Conservation (phyloP, 257 asterid species). For the Henckelia pumila region DNA sequence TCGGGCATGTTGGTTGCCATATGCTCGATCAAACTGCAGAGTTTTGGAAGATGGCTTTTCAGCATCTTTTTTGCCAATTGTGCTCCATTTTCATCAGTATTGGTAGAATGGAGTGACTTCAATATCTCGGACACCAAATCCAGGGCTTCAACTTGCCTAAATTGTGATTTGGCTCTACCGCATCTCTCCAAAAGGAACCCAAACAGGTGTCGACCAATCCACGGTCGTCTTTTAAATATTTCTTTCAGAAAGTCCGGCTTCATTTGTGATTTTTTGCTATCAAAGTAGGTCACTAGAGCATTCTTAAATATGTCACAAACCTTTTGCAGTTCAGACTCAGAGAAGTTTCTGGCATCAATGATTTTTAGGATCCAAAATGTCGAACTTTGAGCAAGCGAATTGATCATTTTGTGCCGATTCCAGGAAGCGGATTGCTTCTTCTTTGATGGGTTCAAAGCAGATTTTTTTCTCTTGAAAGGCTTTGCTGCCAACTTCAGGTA, state of each 20-base stretch:
- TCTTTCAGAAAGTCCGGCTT: slow-evolving; percentile 76
- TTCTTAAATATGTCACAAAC: slow-evolving; percentile 55
- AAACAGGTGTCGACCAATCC: slow-evolving; percentile 68
- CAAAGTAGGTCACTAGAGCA: slow-evolving; percentile 56
- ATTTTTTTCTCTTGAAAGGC: slow-evolving; percentile 82
- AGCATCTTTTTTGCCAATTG: slow-evolving; percentile 36
- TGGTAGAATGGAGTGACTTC: slow-evolving; percentile 37
- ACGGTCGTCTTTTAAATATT: slow-evolving; percentile 63
- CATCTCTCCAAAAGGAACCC: slow-evolving; percentile 84
- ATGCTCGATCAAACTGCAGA: slow-evolving; percentile 48
- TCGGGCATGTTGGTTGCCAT: slow-evolving; percentile 76
- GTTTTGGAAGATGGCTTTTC: slow-evolving; percentile 49
- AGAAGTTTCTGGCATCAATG: slow-evolving; percentile 59
- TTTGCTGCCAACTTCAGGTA: slow-evolving; percentile 77
- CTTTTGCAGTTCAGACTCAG: slow-evolving; percentile 54
- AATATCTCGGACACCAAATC: slow-evolving; percentile 64
- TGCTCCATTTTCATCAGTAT: slow-evolving; percentile 29
- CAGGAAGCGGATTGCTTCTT: slow-evolving; percentile 75
- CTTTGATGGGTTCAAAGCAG: slow-evolving; percentile 58
- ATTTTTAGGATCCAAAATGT: slow-evolving; percentile 83
- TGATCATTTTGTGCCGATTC: slow-evolving; percentile 71
- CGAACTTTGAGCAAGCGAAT: slow-evolving; percentile 75
- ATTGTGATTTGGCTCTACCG: slow-evolving; percentile 57
- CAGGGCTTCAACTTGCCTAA: slow-evolving; percentile 83
- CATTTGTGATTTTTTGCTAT: slow-evolving; percentile 78